Evolutionary conservation across 1,284 basidiomycete species (phyloP).

Genomic region (Caloboletus inedulis): DNA sequence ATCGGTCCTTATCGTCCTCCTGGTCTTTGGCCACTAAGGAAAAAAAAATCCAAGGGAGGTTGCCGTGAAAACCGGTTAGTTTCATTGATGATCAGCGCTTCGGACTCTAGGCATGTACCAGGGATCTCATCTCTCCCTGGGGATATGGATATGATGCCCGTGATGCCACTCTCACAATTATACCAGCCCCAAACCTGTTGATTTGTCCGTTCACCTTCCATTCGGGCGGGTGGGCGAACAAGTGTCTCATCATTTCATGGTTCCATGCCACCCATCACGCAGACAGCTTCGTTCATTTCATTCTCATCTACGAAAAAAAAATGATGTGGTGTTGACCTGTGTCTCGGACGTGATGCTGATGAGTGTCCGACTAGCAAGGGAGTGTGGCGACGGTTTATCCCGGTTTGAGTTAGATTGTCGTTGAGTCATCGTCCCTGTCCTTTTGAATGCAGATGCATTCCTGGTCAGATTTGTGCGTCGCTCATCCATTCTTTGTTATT

Average conservation of each 20-base stretch:
- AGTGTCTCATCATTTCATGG: conserved; percentile 8
- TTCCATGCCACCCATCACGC: conserved; percentile 16
- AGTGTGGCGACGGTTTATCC: conserved; percentile 7
- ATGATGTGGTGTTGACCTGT: conserved; percentile 4
- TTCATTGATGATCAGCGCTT: conserved; percentile 28
- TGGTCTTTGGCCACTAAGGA: too few species aligned
- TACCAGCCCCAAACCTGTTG: background rate
- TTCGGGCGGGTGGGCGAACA: conserved; percentile 13
- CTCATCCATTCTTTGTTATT: background rate
- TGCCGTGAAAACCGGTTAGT: conserved; percentile 3
- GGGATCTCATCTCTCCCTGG: conserved; percentile 12
- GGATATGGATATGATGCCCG: conserved; percentile 3
- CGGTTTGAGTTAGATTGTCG: conserved; percentile 1
- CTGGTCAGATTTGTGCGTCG: conserved; percentile 4
- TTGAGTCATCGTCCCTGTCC: background rate
- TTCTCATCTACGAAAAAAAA: conserved; percentile 3
- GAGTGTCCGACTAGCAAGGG: conserved; percentile 23
- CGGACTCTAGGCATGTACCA: background rate
- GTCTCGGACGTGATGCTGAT: conserved; percentile 6
- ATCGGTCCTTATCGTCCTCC: background rate
- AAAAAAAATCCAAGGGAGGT: background rate
- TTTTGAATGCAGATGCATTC: conserved; percentile 4
- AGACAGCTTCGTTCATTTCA: conserved; percentile 16
- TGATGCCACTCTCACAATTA: background rate
- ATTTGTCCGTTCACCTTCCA: conserved; percentile 12